These are phyloP conservation scores for Ceratocystiopsis sp. DNA, from an alignment of 2,329 filamentous ascomycete genomes.

Conservation along the genomic window DNA sequence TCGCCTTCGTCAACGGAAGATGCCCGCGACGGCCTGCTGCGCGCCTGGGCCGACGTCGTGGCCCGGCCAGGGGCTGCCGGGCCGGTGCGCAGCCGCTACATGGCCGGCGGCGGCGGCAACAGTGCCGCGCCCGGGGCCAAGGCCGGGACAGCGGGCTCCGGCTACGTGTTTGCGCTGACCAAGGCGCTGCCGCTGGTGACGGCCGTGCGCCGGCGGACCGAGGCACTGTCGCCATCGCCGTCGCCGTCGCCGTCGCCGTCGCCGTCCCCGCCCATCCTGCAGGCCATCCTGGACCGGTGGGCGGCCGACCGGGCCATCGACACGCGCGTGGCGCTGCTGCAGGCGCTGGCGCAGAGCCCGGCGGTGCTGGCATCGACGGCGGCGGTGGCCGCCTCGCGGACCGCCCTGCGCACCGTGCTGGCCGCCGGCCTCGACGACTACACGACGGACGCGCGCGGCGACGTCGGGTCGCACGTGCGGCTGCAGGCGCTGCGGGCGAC, in stretches of 20 bases:
- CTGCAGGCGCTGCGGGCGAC: conserved; percentile 67
- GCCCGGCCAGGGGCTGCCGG: conserved; percentile 9
- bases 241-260: conserved; percentile 5
- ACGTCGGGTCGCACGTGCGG: conserved; percentile 75
- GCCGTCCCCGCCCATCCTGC: conserved; percentile 19
- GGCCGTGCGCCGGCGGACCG: too few species aligned
- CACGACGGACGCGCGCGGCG: conserved; percentile 73
- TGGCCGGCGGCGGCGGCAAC: neutral
- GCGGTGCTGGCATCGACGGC: conserved; percentile 17
- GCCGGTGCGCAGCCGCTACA: too few species aligned
- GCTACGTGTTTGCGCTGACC: conserved; percentile 36
- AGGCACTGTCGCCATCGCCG: neutral
- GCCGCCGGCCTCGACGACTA: conserved; percentile 64
- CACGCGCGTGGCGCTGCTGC: conserved; percentile 35
- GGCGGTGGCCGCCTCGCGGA: conserved; percentile 10
- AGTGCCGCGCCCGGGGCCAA: conserved; percentile 4
- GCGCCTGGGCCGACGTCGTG: conserved; percentile 29
- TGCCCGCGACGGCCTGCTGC: conserved; percentile 13
- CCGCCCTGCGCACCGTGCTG: conserved; percentile 28
- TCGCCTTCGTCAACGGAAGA: too few species aligned
- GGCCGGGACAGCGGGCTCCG: conserved; percentile 23
- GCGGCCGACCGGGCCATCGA: conserved; percentile 29
- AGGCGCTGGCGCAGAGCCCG: conserved; percentile 31
- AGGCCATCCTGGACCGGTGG: conserved; percentile 37
- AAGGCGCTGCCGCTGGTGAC: conserved; percentile 31